Evolutionary conservation across 1,284 basidiomycete species (phyloP), one percentile per base, ranked within the genome.

Genomic region (Microbotryum violaceum): DNA sequence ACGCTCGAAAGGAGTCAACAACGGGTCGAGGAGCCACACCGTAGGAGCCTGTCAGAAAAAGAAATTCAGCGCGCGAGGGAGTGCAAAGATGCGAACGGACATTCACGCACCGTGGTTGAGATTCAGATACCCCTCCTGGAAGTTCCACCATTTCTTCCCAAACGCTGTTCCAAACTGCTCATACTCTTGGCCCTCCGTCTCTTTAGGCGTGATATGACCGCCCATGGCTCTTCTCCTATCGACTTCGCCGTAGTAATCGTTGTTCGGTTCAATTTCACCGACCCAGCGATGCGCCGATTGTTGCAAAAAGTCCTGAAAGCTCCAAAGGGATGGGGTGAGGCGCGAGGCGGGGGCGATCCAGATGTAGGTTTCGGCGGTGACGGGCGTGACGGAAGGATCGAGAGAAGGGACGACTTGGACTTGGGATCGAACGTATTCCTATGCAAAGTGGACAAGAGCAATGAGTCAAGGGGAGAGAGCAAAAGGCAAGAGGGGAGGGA

Each of bases 221-320:
- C 58, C 57, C 63, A 67, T 66, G 37, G 58, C 62, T 4, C 73
- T 74, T 82, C 82, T 8, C 23, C 64, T 37, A 47, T 70, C 70
- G 7, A 84, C 80, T 62, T 82, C 80, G 6, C 66, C 70, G 62
- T 82, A 83, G 47, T 80, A 76, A 47, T 75, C 67, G 10, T 77
- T 76, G 5, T 70, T 62, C 9, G 65, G 58, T 0, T 69, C 66
- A 0, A 57, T 64, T 9, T 67, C 44, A 0, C 80, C 82, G 50
- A 86, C 79, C 88, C 88, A 90, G 64, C 85, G 85, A 79, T 82
- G 82, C 3, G 85, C 83, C 64, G 82, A 85, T 54, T 84, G 79
- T 67, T 76, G 74, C 31, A 89, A 79, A 68, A 91, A 90, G 8
- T 83, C 81, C 16, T 83, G 83, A 71, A 84, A 91, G 20, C 82